phyloP scores from a whole-genome alignment of 2,329 filamentous ascomycete species.

The Aspergillus sp. region DNA sequence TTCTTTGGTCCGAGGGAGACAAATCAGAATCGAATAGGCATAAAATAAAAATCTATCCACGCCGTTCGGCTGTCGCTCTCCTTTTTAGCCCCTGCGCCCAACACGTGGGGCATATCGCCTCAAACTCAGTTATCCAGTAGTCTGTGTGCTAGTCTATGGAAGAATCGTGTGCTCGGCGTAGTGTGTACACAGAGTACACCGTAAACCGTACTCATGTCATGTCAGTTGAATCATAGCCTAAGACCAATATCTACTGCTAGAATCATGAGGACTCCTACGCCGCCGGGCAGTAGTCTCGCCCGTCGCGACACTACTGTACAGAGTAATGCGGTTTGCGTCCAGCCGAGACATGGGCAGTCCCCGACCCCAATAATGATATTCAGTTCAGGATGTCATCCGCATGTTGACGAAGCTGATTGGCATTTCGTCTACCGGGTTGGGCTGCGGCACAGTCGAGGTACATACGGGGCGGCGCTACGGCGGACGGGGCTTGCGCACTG shows the following conservation, averaged over 20 bases:
- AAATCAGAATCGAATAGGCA: background rate
- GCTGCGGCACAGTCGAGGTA: conserved; percentile 19
- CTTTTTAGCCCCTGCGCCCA: conserved; percentile 10
- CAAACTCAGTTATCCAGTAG: conserved; percentile 6
- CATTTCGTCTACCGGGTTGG: conserved; percentile 6
- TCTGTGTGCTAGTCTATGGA: background rate
- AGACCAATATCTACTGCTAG: too few species aligned
- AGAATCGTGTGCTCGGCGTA: too few species aligned
- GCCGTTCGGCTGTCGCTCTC: background rate
- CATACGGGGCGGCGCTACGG: conserved; percentile 3
- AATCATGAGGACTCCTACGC: background rate
- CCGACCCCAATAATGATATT: too few species aligned
- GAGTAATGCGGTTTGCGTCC: too few species aligned
- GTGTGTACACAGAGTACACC: too few species aligned
- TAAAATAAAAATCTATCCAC: background rate
- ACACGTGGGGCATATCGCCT: conserved; percentile 13
- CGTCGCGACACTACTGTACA: too few species aligned
- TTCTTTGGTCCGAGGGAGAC: too few species aligned
- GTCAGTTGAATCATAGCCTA: background rate
- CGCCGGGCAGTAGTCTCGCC: background rate
- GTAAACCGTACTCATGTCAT: background rate
- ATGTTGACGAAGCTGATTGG: background rate
- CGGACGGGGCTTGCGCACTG: background rate
- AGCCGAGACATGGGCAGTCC: too few species aligned
- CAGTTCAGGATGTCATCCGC: too few species aligned